A percentile compares a stretch with the other conserved stretches of the same genome.
These are phyloP conservation scores for Prunus mongolica DNA, from an alignment of 306 rosid species.

Conservation along the genomic window DNA sequence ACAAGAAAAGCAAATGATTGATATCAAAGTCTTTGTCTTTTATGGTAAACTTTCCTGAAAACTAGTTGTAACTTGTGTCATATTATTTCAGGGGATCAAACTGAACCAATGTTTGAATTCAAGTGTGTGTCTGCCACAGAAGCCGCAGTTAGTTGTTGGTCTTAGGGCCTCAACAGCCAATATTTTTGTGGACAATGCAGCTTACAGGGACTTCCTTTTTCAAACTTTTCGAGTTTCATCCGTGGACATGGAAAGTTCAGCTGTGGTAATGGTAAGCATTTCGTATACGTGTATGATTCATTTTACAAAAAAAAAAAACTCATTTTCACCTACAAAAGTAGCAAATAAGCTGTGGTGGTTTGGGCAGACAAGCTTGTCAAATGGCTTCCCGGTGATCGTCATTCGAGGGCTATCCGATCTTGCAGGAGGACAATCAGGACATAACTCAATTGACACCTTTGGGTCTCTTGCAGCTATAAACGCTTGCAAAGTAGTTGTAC, in stretches of 20 bases:
- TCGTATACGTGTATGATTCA: background rate
- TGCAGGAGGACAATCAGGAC: conserved; percentile 44
- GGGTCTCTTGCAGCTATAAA: conserved; percentile 49
- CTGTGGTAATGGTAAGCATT: conserved; percentile 40
- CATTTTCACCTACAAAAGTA: background rate
- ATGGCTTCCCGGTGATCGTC: conserved; percentile 39
- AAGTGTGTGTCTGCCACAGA: conserved; percentile 29
- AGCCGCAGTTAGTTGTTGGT: conserved; percentile 45
- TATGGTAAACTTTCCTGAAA: background rate
- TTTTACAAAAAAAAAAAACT: background rate
- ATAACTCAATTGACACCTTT: conserved; percentile 24
- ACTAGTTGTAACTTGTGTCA: background rate
- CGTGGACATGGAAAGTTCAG: conserved; percentile 44
- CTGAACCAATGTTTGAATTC: conserved; percentile 36
- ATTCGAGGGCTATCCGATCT: conserved; percentile 53
- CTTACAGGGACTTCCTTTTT: conserved; percentile 42
- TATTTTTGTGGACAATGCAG: conserved; percentile 44
- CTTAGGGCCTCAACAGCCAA: conserved; percentile 39
- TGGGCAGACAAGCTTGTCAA: conserved; percentile 49
- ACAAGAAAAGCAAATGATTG: background rate
- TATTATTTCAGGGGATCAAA: conserved; percentile 25
- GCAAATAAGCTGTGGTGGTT: background rate
- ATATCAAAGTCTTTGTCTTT: background rate
- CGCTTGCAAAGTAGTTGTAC: conserved; percentile 30
- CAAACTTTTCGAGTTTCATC: conserved; percentile 36